Base-by-base conservation (phyloP, 495 filamentous ascomycete species). In the Tuber borchii region DNA sequence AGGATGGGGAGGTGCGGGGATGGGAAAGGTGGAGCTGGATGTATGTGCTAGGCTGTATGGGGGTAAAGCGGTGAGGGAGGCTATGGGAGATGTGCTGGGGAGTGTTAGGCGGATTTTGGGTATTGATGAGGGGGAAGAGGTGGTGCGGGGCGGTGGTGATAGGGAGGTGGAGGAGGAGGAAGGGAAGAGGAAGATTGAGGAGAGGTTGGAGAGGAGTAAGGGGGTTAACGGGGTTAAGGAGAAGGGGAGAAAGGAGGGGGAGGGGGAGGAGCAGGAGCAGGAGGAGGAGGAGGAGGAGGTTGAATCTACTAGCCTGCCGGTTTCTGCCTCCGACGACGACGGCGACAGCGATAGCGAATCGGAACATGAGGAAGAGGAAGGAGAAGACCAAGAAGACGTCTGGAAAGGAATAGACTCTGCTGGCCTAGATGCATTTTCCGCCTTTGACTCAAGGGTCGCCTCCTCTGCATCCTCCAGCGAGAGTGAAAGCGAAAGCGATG, bases 11-110 rank as follows among this genome's bases (percentile, higher is more conserved):
- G 72, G 71, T 80, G 31, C 80, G 87, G 71, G 85, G 5, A 79
- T 85, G 1, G 84, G 85, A 48, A 61, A 83, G 19, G 86, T 86
- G 19, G 80, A 87, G 46, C 85, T 87, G 44, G 97, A 97, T 86
- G 93, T 98, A 17, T 89, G 88, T 51, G 94, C 92, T 76, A 88
- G 92, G 76, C 84, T 99, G 71, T 97, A 88, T 83, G 95, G 93
- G 78, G 90, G 90, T 37, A 90, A 87, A 39, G 88, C 90, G 3
- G 92, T 95, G 20, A 91, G 91, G 85, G 88, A 90, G 76, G 89
- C 88, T 14, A 85, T 94, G 74, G 86, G 86, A 42, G 86, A 87
- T 73, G 86, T 90, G 0, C 83, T 97, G 77, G 86, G 84, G 43
- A 89, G 86, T 45, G 87, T 97, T 61, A 89, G 89, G 78, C 85